These are phyloP conservation scores for Panicum hallii DNA, from an alignment of 202 grass and related monocot genomes.

Conservation along the genomic window DNA sequence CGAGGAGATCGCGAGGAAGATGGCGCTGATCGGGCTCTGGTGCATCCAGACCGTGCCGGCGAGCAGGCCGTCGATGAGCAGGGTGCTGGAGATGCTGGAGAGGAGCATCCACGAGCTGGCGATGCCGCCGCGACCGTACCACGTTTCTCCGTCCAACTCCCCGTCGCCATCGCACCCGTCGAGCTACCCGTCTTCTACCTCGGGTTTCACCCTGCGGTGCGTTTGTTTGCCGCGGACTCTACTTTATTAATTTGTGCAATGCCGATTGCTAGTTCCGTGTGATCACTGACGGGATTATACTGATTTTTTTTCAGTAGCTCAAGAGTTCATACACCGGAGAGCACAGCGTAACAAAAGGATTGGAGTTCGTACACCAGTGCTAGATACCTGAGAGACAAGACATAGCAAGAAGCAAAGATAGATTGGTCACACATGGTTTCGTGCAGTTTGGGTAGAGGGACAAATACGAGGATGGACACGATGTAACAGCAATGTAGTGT, in stretches of 20 bases:
- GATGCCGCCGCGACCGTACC: constrained; percentile 60
- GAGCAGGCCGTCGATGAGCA: constrained; percentile 65
- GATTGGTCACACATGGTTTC: background rate
- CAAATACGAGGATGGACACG: background rate
- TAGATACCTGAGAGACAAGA: background rate
- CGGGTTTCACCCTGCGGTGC: constrained; percentile 48
- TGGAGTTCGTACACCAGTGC: background rate
- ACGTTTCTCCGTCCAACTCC: constrained; percentile 43
- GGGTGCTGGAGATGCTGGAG: constrained; percentile 71
- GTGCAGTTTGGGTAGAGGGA: background rate
- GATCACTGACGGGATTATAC: background rate
- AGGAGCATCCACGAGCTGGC: constrained; percentile 45
- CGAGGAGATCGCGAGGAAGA: constrained; percentile 60
- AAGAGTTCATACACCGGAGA: constrained; percentile 42
- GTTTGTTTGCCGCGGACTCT: background rate
- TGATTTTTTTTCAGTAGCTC: constrained; percentile 25
- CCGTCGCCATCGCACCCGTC: constrained; percentile 38
- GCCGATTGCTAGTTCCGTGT: background rate
- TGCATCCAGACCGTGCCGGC: constrained; percentile 69
- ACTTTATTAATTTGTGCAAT: background rate
- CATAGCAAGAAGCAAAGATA: background rate
- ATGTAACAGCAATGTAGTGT: background rate
- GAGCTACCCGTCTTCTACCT: constrained; percentile 48
- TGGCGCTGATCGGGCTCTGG: constrained; percentile 75
- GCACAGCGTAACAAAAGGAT: background rate